phyloP scores from a whole-genome alignment of 2,329 filamentous ascomycete genomes.

The Calonectria hawksworthii region DNA sequence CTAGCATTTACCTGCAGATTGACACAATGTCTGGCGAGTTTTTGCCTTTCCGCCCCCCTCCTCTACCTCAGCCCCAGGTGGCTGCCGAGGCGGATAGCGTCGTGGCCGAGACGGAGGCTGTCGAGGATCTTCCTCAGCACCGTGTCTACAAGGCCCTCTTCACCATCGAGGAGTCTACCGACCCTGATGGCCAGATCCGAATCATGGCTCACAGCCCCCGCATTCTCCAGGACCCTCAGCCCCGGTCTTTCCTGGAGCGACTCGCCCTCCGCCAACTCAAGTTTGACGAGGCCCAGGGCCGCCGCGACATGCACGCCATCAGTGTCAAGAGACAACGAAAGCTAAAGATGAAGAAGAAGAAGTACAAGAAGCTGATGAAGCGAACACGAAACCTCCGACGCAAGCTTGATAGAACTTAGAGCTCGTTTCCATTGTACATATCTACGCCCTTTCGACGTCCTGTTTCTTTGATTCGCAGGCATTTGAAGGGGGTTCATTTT shows the following conservation, averaged over 20 bases:
- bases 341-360: constrained; percentile 99
- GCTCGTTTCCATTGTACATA: constrained; percentile 43
- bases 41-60: constrained; percentile 87
- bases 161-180: constrained; percentile 76
- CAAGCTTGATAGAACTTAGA: constrained; percentile 79
- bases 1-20: constrained; percentile 75
- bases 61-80: constrained; percentile 76
- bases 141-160: constrained; percentile 75
- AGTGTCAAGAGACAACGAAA: constrained; percentile 94
- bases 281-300: constrained; percentile 67
- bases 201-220: constrained; percentile 73
- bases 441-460: constrained; percentile 34
- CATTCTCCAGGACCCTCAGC: constrained; percentile 64
- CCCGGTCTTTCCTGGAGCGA: constrained; percentile 76
- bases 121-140: constrained; percentile 59
- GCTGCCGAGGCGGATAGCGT: constrained; percentile 54
- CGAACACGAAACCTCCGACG: constrained; percentile 89
- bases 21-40: constrained; percentile 79
- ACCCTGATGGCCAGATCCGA: constrained; percentile 70
- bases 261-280: constrained; percentile 75
- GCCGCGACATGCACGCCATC: constrained; percentile 80
- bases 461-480: constrained; percentile 41
- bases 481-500: constrained; percentile 42
- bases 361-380: constrained; percentile 99
- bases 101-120: constrained; percentile 48